Percentiles rank a stretch among this genome's conserved stretches.
Conservation (phyloP, 495 filamentous ascomycete genomes). For the Pyrenopolyporus hunteri region DNA sequence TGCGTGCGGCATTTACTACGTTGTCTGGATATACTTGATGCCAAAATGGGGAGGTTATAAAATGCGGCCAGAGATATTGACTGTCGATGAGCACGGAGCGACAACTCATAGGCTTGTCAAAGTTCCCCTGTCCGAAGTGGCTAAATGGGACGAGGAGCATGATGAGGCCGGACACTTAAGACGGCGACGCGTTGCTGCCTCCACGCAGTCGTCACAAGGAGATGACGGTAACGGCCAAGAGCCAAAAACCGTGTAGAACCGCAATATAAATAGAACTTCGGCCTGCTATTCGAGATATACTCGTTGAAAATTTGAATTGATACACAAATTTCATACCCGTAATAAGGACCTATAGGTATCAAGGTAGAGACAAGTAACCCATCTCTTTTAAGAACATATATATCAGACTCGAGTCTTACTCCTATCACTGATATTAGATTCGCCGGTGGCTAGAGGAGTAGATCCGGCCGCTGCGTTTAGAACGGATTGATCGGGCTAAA, state of each 20-base stretch:
- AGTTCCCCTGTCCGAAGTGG: conserved; percentile 56
- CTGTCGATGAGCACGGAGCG: conserved; percentile 52
- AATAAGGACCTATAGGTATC: no score
- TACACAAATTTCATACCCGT: no score
- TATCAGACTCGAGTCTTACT: no score
- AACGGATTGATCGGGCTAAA: no score
- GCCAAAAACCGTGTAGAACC: not conserved
- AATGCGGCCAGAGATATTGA: conserved; percentile 59
- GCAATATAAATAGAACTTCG: not conserved
- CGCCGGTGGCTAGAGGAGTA: no score
- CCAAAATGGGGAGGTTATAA: conserved; percentile 58
- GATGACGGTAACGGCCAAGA: conserved; percentile 1
- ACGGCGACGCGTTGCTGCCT: conserved; percentile 8
- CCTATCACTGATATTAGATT: no score
- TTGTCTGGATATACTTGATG: conserved; percentile 59
- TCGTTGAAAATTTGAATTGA: no score
- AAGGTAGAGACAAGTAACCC: no score
- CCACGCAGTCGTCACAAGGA: not conserved
- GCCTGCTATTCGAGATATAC: no score
- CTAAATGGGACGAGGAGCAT: conserved; percentile 61
- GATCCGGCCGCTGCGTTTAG: no score
- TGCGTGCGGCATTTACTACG: conserved; percentile 62
- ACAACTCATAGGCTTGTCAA: conserved; percentile 61
- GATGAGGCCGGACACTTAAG: conserved; percentile 56
- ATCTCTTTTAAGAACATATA: no score